Conservation (phyloP, 2,329 filamentous ascomycete species). For the Emergomyces orientalis region DNA sequence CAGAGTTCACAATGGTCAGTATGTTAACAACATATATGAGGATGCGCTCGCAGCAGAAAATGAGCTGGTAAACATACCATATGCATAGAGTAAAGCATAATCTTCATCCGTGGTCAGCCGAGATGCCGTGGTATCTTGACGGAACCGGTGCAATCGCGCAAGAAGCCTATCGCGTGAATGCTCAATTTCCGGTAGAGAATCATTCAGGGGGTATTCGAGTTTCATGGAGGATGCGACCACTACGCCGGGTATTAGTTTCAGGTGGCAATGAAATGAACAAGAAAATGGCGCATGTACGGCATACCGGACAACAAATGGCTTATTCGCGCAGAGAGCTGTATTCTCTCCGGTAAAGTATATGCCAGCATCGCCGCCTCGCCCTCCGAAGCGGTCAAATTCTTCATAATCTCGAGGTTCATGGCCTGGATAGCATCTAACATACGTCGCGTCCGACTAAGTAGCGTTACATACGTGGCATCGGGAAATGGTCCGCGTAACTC, state of each 20-base stretch:
- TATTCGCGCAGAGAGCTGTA: constrained; percentile 74
- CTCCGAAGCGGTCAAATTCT: constrained; percentile 62
- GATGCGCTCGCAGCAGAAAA: not conserved
- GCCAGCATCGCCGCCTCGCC: constrained; percentile 73
- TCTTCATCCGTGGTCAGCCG: constrained; percentile 49
- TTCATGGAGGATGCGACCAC: constrained; percentile 90
- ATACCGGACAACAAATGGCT: constrained; percentile 66
- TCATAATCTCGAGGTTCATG: constrained; percentile 86
- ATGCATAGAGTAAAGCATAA: constrained; percentile 87
- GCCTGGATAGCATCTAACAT: constrained; percentile 92
- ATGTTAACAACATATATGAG: not conserved
- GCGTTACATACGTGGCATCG: constrained; percentile 58
- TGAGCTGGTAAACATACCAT: constrained; percentile 45
- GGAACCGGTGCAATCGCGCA: constrained; percentile 78
- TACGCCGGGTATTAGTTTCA: constrained; percentile 38
- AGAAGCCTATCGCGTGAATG: constrained; percentile 72
- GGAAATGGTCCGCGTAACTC: constrained; percentile 84
- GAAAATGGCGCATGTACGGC: constrained; percentile 13
- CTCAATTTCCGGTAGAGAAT: constrained; percentile 75
- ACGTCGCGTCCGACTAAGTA: constrained; percentile 69
- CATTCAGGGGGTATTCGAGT: constrained; percentile 84
- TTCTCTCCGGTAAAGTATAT: constrained; percentile 70
- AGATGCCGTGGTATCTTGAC: constrained; percentile 54
- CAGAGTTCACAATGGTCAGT: constrained; percentile 8
- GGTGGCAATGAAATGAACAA: not conserved